Conservation (phyloP, 345 rosid genomes). For the Citrus mangshanensis region DNA sequence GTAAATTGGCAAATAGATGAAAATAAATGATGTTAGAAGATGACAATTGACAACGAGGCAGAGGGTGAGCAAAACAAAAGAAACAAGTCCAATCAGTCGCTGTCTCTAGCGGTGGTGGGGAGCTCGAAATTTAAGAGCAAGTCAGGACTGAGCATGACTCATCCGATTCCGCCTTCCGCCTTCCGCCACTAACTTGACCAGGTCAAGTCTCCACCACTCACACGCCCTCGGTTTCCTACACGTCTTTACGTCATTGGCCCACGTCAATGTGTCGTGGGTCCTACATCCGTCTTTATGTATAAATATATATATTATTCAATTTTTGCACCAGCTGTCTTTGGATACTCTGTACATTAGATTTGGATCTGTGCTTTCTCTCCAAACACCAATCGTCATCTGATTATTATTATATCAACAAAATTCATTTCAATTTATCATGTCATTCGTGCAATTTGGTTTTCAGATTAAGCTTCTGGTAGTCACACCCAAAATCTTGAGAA, state of each 20-base stretch:
- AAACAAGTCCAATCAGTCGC: conserved; percentile 31
- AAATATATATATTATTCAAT: too few species aligned
- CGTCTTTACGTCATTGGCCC: conserved; percentile 22
- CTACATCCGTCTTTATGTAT: not conserved
- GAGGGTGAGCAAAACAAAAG: conserved; percentile 1
- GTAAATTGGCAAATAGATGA: not conserved
- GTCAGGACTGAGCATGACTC: conserved; percentile 10
- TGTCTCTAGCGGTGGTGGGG: conserved; percentile 7
- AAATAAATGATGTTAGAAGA: not conserved
- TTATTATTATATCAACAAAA: too few species aligned
- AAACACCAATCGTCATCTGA: not conserved
- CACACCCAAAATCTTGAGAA: not conserved
- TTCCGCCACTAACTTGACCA: not conserved
- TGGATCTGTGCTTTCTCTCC: not conserved
- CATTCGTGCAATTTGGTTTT: not conserved
- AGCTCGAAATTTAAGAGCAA: conserved; percentile 19
- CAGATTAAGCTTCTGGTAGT: not conserved
- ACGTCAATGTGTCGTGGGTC: conserved; percentile 15
- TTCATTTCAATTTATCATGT: too few species aligned
- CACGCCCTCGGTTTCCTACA: conserved; percentile 9
- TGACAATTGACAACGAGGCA: conserved; percentile 35
- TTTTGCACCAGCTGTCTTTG: not conserved
- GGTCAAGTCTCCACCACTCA: conserved; percentile 7
- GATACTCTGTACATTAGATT: not conserved
- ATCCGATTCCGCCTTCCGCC: not conserved